Evolutionary conservation across 2,329 filamentous ascomycete genomes (phyloP), one percentile per base, ranked within the genome.

Genomic region (Sphaceloma murrayae): DNA sequence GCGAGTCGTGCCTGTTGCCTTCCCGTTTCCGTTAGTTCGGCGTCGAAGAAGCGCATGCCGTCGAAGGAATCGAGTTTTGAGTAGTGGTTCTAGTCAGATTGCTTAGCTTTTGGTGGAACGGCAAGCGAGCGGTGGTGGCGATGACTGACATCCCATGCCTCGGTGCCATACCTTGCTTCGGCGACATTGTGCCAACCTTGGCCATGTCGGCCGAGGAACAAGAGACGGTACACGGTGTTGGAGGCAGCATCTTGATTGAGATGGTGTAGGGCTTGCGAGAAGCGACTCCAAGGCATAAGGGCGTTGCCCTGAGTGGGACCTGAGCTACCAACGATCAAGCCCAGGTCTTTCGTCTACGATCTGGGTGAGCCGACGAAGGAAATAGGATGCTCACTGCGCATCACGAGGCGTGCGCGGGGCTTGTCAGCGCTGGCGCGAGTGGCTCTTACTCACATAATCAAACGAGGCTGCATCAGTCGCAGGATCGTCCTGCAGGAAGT

Each of bases 401-500:
- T 43, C 22, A 39, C 48, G 43, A 51, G 36, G 44, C 44, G 7
- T 45, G n/a, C n/a, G n/a, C n/a, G n/a, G n/a, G n/a, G n/a, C n/a
- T n/a, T n/a, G n/a, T n/a, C n/a, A n/a, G n/a, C n/a, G n/a, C n/a
- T n/a, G n/a, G n/a, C n/a, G n/a, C n/a, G n/a, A n/a, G n/a, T n/a
- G n/a, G n/a, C n/a, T n/a, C 40, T 11, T 13, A 36, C 46, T 56
- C 59, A 82, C 78, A 55, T 81, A 82, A 59, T 82, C 76, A 58
- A 82, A 83, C 1, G 61, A 69, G 1, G 56, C 62, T 1, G 76
- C 61, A 47, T 74, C 62, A 1, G 78, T 82, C 3, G 63, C 53
- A 0, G 66, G 54, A 18, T 80, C 70, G 54, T 82, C 77, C 54
- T 83, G 79, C 21, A 75, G 62, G 53, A 83, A 83, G 57, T 77